phyloP scores from a whole-genome alignment of 495 filamentous ascomycete species.

The Talaromyces borbonicus region DNA sequence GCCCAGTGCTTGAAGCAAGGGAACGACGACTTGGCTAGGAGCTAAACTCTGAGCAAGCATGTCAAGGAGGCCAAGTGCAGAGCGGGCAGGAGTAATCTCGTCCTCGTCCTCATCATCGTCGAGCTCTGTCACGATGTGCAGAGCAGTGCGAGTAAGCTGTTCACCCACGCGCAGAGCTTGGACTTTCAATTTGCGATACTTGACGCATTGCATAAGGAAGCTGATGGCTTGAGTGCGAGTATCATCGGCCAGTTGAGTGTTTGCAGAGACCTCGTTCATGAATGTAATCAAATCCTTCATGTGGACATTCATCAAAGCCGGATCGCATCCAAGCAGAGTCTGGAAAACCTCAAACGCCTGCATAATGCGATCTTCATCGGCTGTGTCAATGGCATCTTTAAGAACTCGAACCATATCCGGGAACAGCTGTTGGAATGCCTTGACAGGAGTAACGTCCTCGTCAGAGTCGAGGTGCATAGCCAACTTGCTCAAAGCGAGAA shows the following conservation, averaged over 20 bases:
- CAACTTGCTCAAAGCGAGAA: slow-evolving; percentile 83
- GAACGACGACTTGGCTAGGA: slow-evolving; percentile 89
- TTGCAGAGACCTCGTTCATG: slow-evolving; percentile 79
- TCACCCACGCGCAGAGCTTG: slow-evolving; percentile 76
- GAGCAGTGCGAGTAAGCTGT: slow-evolving; percentile 71
- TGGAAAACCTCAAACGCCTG: slow-evolving; percentile 97
- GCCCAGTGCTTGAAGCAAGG: slow-evolving; percentile 74
- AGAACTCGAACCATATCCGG: slow-evolving; percentile 86
- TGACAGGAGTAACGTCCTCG: slow-evolving; percentile 61
- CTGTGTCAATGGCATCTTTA: slow-evolving; percentile 64
- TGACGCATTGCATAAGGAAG: slow-evolving; percentile 86
- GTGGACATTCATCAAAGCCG: slow-evolving; percentile 69
- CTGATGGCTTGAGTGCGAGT: slow-evolving; percentile 80
- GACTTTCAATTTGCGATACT: slow-evolving; percentile 90
- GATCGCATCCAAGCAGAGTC: slow-evolving; percentile 83
- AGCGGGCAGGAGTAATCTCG: slow-evolving; percentile 78
- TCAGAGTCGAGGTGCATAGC: slow-evolving; percentile 82
- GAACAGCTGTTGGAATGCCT: slow-evolving; percentile 63
- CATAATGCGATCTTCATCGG: slow-evolving; percentile 76
- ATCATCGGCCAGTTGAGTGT: slow-evolving; percentile 69
- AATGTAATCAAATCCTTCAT: slow-evolving; percentile 87
- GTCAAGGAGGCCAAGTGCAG: slow-evolving; percentile 82
- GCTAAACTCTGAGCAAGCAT: slow-evolving; percentile 79
- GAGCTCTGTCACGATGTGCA: slow-evolving; percentile 83
- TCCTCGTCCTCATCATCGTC: slow-evolving; percentile 66